Percentiles rank a stretch among this genome's conserved stretches.
phyloP scores from a whole-genome alignment of 192 early-diverging fungal species.

The Coemansia sp. region DNA sequence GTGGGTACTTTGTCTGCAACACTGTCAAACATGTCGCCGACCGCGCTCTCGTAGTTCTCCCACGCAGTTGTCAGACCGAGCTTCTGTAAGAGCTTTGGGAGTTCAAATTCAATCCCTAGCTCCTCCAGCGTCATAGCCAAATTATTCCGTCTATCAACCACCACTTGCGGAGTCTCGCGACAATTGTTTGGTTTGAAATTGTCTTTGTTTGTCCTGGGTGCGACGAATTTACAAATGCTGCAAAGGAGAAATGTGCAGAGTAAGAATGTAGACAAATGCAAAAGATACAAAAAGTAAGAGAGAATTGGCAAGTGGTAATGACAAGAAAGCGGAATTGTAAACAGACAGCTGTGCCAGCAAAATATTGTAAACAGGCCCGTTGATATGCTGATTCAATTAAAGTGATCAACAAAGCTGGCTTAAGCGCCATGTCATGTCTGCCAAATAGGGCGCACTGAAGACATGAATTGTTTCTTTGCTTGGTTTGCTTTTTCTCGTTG shows the following conservation, averaged over 20 bases:
- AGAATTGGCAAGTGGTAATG: neutral
- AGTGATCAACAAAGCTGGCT: neutral
- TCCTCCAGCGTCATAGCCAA: neutral
- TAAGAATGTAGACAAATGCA: neutral
- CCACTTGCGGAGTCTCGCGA: neutral
- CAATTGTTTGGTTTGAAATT: neutral
- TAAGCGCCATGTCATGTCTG: neutral
- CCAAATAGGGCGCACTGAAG: no score
- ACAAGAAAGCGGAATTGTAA: neutral
- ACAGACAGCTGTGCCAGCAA: neutral
- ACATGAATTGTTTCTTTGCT: no score
- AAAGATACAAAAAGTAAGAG: neutral
- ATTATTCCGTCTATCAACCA: neutral
- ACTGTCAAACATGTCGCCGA: neutral
- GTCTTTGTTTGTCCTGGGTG: neutral
- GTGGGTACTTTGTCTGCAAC: neutral
- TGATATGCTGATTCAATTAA: neutral
- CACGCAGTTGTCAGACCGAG: neutral
- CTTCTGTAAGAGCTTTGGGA: neutral
- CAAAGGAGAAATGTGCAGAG: neutral
- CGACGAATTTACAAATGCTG: neutral
- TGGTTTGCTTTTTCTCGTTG: no score
- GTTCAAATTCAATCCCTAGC: no score
- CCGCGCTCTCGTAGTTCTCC: neutral
- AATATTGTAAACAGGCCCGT: slow-evolving; percentile 2